Conservation (phyloP, 345 rosid species). For the Cardiospermum halicacabum region DNA sequence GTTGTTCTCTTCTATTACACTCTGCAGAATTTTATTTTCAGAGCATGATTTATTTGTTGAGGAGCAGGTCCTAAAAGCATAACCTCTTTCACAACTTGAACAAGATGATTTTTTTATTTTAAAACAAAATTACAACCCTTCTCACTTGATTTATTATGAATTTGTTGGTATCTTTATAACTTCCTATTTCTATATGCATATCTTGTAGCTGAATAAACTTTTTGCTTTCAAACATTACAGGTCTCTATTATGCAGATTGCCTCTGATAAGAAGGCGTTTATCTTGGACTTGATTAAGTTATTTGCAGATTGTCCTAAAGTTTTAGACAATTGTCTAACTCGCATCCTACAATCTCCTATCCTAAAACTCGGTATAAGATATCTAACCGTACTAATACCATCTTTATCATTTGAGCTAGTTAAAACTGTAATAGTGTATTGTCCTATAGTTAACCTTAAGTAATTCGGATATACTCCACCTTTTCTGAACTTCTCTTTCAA, state of each 20-base stretch:
- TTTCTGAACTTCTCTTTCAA: not conserved
- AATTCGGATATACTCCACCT: not conserved
- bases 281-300: conserved; percentile 86
- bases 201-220: conserved; percentile 7
- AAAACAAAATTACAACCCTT: not conserved
- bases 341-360: conserved; percentile 68
- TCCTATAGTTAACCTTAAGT: not conserved
- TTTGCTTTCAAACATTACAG: conserved; percentile 39
- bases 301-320: conserved; percentile 53
- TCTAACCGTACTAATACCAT: not conserved
- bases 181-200: not conserved
- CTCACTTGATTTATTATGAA: not conserved
- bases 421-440: not conserved
- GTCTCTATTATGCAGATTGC: conserved; percentile 97
- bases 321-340: conserved; percentile 64
- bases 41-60: not conserved
- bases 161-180: not conserved
- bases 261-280: conserved; percentile 59
- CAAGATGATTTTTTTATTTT: not conserved
- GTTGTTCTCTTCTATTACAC: not conserved
- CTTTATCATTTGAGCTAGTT: not conserved
- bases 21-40: not conserved
- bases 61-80: not conserved
- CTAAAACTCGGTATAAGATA: conserved; percentile 73
- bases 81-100: no score